phyloP scores from a whole-genome alignment of 768 basidiomycete species.

The Trametopsis cervina region DNA sequence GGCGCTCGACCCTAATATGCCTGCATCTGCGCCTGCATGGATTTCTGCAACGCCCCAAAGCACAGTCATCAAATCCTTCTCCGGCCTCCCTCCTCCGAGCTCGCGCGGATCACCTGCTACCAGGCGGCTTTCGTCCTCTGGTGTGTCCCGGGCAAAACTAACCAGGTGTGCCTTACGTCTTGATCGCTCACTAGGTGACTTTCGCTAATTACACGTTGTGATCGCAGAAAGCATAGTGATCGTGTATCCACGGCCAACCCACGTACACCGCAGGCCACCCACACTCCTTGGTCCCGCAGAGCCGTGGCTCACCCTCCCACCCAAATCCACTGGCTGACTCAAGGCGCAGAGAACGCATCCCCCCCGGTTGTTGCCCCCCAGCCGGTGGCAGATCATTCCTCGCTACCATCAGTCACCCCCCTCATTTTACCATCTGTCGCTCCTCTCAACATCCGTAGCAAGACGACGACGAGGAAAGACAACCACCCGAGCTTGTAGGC shows the following conservation, averaged over 20 bases:
- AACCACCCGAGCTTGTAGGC: not conserved
- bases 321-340: not conserved
- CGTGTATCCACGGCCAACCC: no score
- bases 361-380: not conserved
- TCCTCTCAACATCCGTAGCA: not conserved
- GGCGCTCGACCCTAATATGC: constrained; percentile 15
- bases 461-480: not conserved
- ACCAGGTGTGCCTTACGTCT: not conserved
- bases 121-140: not conserved
- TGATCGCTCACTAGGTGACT: not conserved
- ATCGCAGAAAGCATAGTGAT: no score
- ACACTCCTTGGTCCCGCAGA: not conserved
- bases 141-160: not conserved
- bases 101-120: not conserved
- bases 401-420: not conserved
- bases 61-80: not conserved
- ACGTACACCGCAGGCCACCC: no score
- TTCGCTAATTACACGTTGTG: not conserved
- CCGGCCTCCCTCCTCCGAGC: no score
- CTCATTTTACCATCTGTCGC: not conserved
- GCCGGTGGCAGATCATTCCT: not conserved
- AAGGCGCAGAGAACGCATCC: not conserved
- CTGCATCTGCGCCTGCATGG: constrained; percentile 17
- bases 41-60: not conserved
- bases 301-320: not conserved